Percentiles rank a stretch among this genome's conserved stretches.
phyloP scores from a whole-genome alignment of 208 protist species.

The Leishmania amazonensis region DNA sequence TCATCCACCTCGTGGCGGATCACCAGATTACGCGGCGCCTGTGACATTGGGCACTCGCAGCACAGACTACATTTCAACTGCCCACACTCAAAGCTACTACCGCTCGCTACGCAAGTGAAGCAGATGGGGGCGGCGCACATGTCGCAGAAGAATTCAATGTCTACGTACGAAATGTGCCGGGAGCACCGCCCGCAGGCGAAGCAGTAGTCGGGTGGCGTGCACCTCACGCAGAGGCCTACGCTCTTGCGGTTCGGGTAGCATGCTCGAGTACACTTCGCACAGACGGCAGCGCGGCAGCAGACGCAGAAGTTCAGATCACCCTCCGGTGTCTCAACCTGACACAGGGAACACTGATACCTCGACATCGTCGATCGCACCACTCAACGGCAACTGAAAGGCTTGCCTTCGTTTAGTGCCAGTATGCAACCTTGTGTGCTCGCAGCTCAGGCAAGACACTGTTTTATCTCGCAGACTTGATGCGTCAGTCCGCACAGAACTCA shows the following conservation, averaged over 20 bases:
- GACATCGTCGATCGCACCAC: conserved; percentile 1
- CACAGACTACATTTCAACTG: conserved; percentile 69
- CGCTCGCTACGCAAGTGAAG: conserved; percentile 41
- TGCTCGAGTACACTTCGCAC: conserved; percentile 35
- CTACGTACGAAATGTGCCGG: conserved; percentile 16
- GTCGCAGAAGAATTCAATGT: conserved; percentile 61
- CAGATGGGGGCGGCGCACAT: conserved; percentile 66
- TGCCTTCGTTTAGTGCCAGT: neutral
- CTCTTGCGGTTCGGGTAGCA: conserved; percentile 41
- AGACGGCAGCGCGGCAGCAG: conserved; percentile 43
- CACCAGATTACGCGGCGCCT: conserved; percentile 20
- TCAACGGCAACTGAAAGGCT: neutral
- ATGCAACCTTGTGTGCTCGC: neutral
- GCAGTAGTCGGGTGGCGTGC: conserved; percentile 24
- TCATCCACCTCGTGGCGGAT: conserved; percentile 24
- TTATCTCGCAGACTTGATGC: neutral
- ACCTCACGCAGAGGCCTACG: conserved; percentile 51
- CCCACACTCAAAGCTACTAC: conserved; percentile 69
- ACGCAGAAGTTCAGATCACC: conserved; percentile 42
- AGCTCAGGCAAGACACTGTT: neutral
- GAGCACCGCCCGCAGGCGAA: conserved; percentile 61
- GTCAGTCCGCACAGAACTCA: neutral
- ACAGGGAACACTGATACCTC: conserved; percentile 25
- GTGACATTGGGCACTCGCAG: conserved; percentile 49
- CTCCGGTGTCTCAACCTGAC: conserved; percentile 19